phyloP scores from a whole-genome alignment of 2,329 filamentous ascomycete species.

The Ophiostoma montium region DNA sequence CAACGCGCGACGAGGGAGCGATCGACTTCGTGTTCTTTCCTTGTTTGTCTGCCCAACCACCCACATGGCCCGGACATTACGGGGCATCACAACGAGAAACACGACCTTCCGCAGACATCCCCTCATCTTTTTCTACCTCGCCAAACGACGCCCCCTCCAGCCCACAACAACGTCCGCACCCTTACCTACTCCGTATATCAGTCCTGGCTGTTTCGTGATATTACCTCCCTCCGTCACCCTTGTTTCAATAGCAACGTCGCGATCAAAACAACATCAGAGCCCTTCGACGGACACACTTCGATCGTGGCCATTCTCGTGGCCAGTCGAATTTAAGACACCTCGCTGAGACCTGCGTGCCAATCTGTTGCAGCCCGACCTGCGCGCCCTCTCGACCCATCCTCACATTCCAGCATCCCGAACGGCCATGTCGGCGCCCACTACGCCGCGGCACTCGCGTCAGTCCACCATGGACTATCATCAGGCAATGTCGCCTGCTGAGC shows the following conservation, averaged over 20 bases:
- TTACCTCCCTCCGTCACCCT: not conserved
- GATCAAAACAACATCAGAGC: not conserved
- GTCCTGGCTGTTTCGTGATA: slow-evolving; percentile 9
- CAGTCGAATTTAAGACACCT: not conserved
- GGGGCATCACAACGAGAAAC: not conserved
- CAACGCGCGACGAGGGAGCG: not conserved
- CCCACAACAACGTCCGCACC: not conserved
- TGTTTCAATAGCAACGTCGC: slow-evolving; percentile 8
- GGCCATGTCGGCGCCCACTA: slow-evolving; percentile 29
- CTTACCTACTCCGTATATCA: slow-evolving; percentile 10
- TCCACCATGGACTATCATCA: slow-evolving; percentile 38
- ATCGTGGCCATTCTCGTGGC: not conserved
- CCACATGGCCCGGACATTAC: not conserved
- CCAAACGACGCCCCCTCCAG: not conserved
- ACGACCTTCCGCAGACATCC: not conserved
- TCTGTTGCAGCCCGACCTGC: not conserved
- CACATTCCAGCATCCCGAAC: not conserved
- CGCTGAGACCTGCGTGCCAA: not conserved
- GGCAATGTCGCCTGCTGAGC: slow-evolving; percentile 26
- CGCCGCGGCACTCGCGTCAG: slow-evolving; percentile 45
- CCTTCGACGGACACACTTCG: not conserved
- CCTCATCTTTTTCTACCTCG: not conserved
- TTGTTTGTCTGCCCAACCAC: slow-evolving; percentile 3
- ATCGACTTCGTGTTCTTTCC: slow-evolving; percentile 3
- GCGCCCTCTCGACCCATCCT: not conserved